These are phyloP conservation scores for Nidularia sp. DNA, from an alignment of 768 basidiomycete species.

Conservation along the genomic window DNA sequence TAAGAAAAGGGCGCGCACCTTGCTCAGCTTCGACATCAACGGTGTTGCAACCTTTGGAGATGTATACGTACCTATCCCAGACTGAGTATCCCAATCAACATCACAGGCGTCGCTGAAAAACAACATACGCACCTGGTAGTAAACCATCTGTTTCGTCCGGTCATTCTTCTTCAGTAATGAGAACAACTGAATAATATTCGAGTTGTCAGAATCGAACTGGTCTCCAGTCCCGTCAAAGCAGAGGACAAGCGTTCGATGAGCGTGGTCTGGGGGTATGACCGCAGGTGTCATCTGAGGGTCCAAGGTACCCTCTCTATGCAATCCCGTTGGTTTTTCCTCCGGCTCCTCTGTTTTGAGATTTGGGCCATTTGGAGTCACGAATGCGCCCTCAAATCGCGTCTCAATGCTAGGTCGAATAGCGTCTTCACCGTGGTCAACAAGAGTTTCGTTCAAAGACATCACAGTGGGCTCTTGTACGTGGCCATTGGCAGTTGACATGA, in stretches of 20 bases:
- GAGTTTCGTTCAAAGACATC: constrained; percentile 11
- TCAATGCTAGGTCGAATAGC: not conserved
- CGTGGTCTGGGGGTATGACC: constrained; percentile 21
- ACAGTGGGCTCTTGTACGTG: constrained; percentile 14
- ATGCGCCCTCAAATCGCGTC: not conserved
- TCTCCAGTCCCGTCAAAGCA: constrained; percentile 68
- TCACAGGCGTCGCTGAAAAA: not conserved
- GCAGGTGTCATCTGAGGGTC: not conserved
- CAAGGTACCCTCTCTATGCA: not conserved
- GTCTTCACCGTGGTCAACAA: constrained; percentile 3
- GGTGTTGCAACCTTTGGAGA: constrained; percentile 39
- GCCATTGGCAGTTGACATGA: not conserved
- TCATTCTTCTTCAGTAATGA: constrained; percentile 49
- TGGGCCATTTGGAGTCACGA: not conserved
- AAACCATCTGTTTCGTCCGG: constrained; percentile 44
- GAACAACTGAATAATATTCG: constrained; percentile 48
- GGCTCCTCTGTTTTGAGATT: not conserved
- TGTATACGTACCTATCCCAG: constrained; percentile 53
- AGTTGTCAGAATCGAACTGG: constrained; percentile 28
- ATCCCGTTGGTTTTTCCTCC: not conserved
- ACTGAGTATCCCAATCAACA: constrained; percentile 20
- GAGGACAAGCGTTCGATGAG: constrained; percentile 49
- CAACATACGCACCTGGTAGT: constrained; percentile 41
- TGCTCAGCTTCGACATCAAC: constrained; percentile 35
- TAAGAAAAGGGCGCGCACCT: constrained; percentile 17